Evolutionary conservation across 352 stramenopile genomes (phyloP), one percentile per base, ranked within the genome.

Genomic region (Pythium oligandrum): DNA sequence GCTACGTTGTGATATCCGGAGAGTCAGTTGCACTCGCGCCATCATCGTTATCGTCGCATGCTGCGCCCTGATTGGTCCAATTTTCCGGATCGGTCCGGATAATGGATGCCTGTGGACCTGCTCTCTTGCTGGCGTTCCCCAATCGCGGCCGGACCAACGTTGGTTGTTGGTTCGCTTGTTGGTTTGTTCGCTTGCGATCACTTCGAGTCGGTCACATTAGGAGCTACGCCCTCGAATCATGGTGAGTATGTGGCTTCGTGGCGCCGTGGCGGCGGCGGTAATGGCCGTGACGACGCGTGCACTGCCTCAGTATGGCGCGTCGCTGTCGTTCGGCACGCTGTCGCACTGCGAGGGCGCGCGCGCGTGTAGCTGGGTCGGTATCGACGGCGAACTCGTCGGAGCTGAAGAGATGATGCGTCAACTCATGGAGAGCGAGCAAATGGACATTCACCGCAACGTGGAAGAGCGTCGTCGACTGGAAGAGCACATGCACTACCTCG

Each of bases 401-500:
- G 53, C 68, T 32, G 55, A 68, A 36, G 67, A 63, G 35, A 75
- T 91, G 57, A 74, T 86, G 64, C 74, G 63, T n/a, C 73, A 88
- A 53, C 70, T 89, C 47, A 63, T 91, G 56, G 51, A 55, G 35
- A 66, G 60, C 40, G 69, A 89, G 55, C 57, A 76, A 26, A 55
- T 74, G 11, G 54, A 66, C 48, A 44, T 51, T 4, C 34, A 60
- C 39, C 44, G 55, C 6, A 51, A 73, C 47, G 64, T 61, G 42
- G 62, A 73, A 35, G 72, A 72, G 52, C 65, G 71, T 40, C 71
- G 64, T 7, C 73, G 72, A n/a, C 66, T 91, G 49, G 64, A 88
- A 45, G 55, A 59, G 17, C 76, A 87, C 62, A 64, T 89, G 32
- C 59, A 71, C 30, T 89, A 91, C 63, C 53, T 91, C 12, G 74